Conservation (phyloP, 352 stramenopile genomes). For the Globisporangium nagaii region DNA sequence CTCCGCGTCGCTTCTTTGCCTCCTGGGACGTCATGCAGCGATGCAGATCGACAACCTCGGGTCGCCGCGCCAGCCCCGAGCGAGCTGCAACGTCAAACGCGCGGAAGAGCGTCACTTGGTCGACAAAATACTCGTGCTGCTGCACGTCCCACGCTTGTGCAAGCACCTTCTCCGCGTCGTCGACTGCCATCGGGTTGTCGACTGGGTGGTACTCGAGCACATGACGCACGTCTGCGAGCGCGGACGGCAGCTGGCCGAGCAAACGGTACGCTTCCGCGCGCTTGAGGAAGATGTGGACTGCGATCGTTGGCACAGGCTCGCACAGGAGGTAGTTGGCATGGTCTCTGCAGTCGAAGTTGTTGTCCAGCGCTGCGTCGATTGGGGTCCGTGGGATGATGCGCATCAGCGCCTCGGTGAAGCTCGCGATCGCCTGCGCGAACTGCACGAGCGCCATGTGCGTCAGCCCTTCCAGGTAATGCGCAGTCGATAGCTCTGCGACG, state of each 20-base stretch:
- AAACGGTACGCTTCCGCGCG: constrained; percentile 39
- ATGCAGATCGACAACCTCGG: constrained; percentile 34
- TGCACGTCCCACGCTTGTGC: constrained; percentile 31
- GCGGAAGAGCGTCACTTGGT: constrained; percentile 39
- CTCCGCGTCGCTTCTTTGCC: constrained; percentile 14
- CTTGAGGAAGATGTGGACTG: constrained; percentile 31
- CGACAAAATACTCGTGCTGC: constrained; percentile 40
- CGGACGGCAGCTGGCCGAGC: constrained; percentile 41
- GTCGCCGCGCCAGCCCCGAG: constrained; percentile 34
- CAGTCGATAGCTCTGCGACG: constrained; percentile 23
- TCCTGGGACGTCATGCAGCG: background rate
- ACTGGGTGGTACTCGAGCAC: constrained; percentile 25
- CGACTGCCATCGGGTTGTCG: constrained; percentile 10
- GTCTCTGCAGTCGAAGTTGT: constrained; percentile 2
- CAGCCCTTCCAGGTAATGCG: constrained; percentile 29
- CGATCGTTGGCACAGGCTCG: constrained; percentile 16
- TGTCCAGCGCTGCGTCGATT: constrained; percentile 11
- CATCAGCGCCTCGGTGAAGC: constrained; percentile 38
- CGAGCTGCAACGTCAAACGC: constrained; percentile 36
- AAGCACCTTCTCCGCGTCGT: constrained; percentile 15
- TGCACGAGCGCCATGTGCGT: constrained; percentile 27
- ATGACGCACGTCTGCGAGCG: constrained; percentile 31
- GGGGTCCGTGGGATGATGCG: constrained; percentile 6
- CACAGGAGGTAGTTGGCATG: constrained; percentile 1
- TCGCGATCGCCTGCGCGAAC: constrained; percentile 26